Evolutionary conservation across 768 basidiomycete species (phyloP), one percentile per base, ranked within the genome.

Genomic region (Agrocybe pediades): DNA sequence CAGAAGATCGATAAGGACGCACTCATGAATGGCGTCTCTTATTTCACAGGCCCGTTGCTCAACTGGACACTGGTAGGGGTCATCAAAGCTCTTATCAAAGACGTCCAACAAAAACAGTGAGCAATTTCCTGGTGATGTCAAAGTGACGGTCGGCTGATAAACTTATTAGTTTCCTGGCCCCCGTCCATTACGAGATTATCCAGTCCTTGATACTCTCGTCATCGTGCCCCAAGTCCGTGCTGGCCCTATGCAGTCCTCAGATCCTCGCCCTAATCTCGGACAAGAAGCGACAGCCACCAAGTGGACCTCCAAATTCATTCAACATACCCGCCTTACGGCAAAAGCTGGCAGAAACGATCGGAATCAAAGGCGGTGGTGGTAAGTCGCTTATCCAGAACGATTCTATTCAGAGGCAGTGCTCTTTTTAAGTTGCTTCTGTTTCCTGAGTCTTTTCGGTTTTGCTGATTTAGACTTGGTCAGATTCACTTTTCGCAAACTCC

Each of bases 31-130:
- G 91, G 91, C 1, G 76, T 91, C 29, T 85, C 86, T 5, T 92
- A 89, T 66, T 92, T 92, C 61, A 79, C 84, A 19, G 82, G 84
- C 4, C 82, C 85, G 0, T 71, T 92, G 17, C 74, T 93, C 36
- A 85, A 82, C 56, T 93, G 91, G 91, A 91, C 90, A 0, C 77
- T 92, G 5, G 84, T 86, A 2, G 88, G 88, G 2, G 83, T 92
- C 9, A 75, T 91, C 49, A 81, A 80, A 64, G 80, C 77, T 1
- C 74, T 92, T 51, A 66, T 84, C 23, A 75, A 71, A 53, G 88
- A 92, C 46, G 76, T 90, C 33, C 76, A 82, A 49, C 74, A 76
- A 26, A 76, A 70, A 55, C 74, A 74, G 89, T 89, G 60, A 60
- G 77, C 41, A n/a, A 41, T 33, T 30, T 48, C n/a, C 24, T 36